Evolutionary conservation across 2,329 filamentous ascomycete genomes (phyloP).

Genomic region (Aspergillus cejpii): DNA sequence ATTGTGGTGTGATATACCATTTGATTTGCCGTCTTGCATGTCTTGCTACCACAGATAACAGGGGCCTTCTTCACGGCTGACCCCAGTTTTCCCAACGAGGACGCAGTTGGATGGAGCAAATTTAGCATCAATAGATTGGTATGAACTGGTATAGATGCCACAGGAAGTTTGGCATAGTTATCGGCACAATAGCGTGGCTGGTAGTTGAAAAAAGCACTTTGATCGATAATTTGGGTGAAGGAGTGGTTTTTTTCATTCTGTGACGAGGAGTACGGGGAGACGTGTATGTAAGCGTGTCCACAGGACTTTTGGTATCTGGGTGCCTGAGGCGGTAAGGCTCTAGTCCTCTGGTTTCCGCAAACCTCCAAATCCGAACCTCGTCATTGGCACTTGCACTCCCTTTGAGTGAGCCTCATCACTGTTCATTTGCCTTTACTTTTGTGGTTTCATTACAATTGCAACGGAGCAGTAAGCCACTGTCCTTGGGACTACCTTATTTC

Average conservation of each 20-base stretch:
- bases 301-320: conserved; percentile 10
- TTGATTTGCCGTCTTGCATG: conserved; percentile 43
- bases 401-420: conserved; percentile 17
- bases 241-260: conserved; percentile 38
- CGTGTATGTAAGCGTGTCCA: conserved; percentile 31
- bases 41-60: conserved; percentile 39
- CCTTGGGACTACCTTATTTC: background rate
- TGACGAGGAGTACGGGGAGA: conserved; percentile 23
- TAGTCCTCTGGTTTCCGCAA: conserved; percentile 14
- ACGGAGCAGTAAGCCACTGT: conserved; percentile 23
- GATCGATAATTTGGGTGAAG: conserved; percentile 33
- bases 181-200: conserved; percentile 38
- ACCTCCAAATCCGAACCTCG: conserved; percentile 24
- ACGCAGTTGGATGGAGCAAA: conserved; percentile 30
- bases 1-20: conserved; percentile 34
- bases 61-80: conserved; percentile 38
- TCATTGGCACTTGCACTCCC: conserved; percentile 19
- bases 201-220: conserved; percentile 27
- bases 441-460: conserved; percentile 9
- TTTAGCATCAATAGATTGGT: conserved; percentile 39
- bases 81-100: conserved; percentile 43
- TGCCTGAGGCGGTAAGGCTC: conserved; percentile 16
- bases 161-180: conserved; percentile 42
- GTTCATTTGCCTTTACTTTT: conserved; percentile 13
- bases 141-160: conserved; percentile 26